Evolutionary conservation across 1,139 yeast species (phyloP), one percentile per base, ranked within the genome.

Genomic region (Petasospora fabianii): DNA sequence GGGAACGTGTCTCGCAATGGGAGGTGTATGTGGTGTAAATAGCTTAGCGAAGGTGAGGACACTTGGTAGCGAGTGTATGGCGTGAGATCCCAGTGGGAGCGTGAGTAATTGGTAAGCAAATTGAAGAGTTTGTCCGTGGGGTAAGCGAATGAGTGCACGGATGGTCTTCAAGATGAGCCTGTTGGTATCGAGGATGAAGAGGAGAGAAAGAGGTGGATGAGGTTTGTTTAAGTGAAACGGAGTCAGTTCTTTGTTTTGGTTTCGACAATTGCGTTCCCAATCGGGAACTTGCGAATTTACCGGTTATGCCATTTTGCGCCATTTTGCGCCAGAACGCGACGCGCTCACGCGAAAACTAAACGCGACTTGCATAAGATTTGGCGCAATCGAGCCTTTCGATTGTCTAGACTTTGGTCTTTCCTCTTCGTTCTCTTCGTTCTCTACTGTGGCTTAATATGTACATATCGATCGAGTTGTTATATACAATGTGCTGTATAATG

Each of bases 241-340:
- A 13, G 11, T 16, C 6, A 10, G 24, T 4, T 22, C 22, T 35
- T 40, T 41, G 44, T 41, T 41, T 41, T 41, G 41, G 34, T 22
- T 22, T 22, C 26, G 26, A 11, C 26, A 6, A 13, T 34, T 36
- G 34, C 32, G 38, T 14, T 28, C 44, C 39, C 15, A 34, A 41
- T 22, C 3, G 21, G 43, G 38, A 18, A 36, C 17, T 36, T 19
- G 36, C 38, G 38, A 18, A 33, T n/a, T n/a, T 12, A 16, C 15
- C 11, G 14, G 9, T 14, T 14, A 11, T 21, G 15, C 18, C 7
- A 24, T 14, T 34, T 9, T 27, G 21, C 33, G 35, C 35, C 16
- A 18, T 16, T 18, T 18, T 20, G 22, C 24, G 32, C 32, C 32
- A 29, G n/a, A 17, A 10, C 24, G 32, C 26, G 26, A 13, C 32